Evolutionary conservation across 805 yeast genomes (phyloP).

Genomic region (Priceomyces fermenticarens): DNA sequence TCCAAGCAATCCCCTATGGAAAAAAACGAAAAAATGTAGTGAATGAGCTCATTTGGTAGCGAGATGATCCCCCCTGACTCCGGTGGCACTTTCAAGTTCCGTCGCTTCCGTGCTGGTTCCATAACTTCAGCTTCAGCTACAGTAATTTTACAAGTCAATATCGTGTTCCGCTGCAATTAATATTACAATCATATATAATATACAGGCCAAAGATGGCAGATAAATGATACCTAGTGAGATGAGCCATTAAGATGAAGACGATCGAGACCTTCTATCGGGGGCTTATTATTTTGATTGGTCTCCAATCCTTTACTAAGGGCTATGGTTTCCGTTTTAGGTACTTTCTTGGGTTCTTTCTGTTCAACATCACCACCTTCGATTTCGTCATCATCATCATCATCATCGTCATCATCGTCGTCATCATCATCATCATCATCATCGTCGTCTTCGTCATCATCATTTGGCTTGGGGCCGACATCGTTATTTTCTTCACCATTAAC

Average conservation of each 20-base stretch:
- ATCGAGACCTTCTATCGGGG: no score
- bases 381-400: slow-evolving; percentile 39
- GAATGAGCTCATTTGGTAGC: slow-evolving; percentile 1
- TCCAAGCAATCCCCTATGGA: slow-evolving; percentile 4
- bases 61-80: background rate
- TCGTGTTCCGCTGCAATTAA: background rate
- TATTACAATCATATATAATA: slow-evolving; percentile 1
- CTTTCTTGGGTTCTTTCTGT: no score
- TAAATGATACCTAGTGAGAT: no score
- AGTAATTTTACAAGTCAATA: background rate
- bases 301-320: no score
- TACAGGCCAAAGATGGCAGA: background rate
- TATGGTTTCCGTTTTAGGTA: no score
- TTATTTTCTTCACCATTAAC: slow-evolving; percentile 31
- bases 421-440: slow-evolving; percentile 37
- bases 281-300: no score
- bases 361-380: background rate
- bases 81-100: background rate
- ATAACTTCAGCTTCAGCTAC: background rate
- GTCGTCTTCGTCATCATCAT: slow-evolving; percentile 19
- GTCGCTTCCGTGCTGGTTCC: slow-evolving; percentile 1
- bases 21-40: slow-evolving; percentile 3
- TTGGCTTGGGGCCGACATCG: slow-evolving; percentile 6
- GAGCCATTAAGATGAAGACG: no score
- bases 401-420: slow-evolving; percentile 46